These are phyloP conservation scores for Rubroboletus pulcherrimus DNA, from an alignment of 768 basidiomycete species.

Conservation along the genomic window DNA sequence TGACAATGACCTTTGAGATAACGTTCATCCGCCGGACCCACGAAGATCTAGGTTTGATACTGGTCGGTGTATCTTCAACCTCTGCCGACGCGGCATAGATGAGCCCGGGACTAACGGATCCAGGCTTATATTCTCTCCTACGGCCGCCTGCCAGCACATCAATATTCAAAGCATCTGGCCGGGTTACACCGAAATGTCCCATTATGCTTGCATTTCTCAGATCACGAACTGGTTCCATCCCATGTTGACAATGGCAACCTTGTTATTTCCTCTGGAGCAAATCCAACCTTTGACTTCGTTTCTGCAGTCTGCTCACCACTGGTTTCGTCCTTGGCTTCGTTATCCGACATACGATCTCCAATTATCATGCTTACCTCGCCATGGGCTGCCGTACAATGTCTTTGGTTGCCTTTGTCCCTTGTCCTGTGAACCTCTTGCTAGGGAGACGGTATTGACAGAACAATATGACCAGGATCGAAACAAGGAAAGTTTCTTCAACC, in stretches of 20 bases:
- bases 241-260: neutral
- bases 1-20: neutral
- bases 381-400: neutral
- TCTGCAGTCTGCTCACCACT: neutral
- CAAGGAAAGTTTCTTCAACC: neutral
- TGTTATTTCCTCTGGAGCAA: neutral
- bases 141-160: neutral
- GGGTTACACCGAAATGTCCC: too few relatives aligned
- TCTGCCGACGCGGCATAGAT: neutral
- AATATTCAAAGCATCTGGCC: neutral
- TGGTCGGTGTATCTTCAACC: neutral
- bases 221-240: neutral
- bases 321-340: neutral
- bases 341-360: neutral
- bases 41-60: neutral
- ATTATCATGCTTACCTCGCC: neutral
- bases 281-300: neutral
- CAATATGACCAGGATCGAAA: conserved; percentile 1
- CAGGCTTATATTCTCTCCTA: neutral
- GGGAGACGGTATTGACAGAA: neutral
- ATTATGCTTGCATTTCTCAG: too few relatives aligned
- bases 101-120: neutral
- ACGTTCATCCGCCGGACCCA: neutral
- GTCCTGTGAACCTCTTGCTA: neutral
- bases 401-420: neutral